Base-by-base conservation (phyloP, 169 alveolate genomes). In the Theileria luwenshuni region DNA sequence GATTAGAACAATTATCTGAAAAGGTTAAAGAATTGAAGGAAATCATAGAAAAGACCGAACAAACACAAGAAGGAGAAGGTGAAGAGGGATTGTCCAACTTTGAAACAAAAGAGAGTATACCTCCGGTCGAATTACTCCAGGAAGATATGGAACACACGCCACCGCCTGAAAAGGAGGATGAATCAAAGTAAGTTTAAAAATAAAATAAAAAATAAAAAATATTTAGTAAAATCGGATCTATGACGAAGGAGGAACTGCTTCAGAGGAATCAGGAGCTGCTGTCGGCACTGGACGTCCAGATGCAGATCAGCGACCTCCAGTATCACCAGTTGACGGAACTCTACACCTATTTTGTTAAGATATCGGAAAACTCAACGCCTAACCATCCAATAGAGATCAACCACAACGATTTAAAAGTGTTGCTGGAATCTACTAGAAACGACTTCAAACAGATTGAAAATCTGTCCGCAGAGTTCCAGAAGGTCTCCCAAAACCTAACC, bases 381-480 rank as follows among this genome's bases (percentile, higher is more conserved):
- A 51, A 51, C 30, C 43, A 23, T 3, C 75, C 58, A 33, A 17
- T 21, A 2, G 56, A 51, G 41, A n/a, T 79, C 45, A 52, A 69
- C 28, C 63, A 72, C 13, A 51, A 32, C 28, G 75, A 67, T 28
- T 60, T 79, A n/a, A 59, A 79, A 21, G 52, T 47, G 23, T 49
- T 79, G 47, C 74, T 79, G 0, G 71, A 43, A 23, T 54, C 84
- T 0, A 71, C 83, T 0, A 49, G 85, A 2, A 33, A 38, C 33
- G 85, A 81, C n/a, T 58, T 81, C 67, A 61, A 73, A 28, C 73
- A 81, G 54, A 64, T 81, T n/a, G 84, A 81, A 52, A 65, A 73
- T 32, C 70, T 79, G 28, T 64, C 85, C 10, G 38, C 41, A 21
- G 69, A 69, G 59, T 76, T 76, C 35, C 73, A 76, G 68, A 76